Evolutionary conservation across 495 filamentous ascomycete species (phyloP).

Genomic region (Letharia lupina): DNA sequence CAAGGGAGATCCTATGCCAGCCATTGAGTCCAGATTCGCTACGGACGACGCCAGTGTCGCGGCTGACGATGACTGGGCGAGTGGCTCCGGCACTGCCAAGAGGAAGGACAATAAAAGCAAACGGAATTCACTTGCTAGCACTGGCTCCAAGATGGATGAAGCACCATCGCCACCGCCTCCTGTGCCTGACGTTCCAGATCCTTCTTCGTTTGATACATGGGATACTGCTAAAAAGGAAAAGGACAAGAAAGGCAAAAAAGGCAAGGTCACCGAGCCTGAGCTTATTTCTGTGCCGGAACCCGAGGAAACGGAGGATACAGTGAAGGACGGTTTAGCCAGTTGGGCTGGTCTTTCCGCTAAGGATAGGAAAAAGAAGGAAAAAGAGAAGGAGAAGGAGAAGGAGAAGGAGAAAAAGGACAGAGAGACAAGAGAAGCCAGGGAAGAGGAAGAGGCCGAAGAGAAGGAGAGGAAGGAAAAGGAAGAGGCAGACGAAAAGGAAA

Average conservation of each 20-base stretch:
- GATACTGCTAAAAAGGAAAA: slow-evolving; percentile 39
- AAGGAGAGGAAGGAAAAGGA: slow-evolving; percentile 22
- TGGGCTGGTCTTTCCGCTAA: slow-evolving; percentile 6
- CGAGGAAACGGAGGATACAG: slow-evolving; percentile 2
- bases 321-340: slow-evolving; percentile 10
- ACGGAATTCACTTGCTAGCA: slow-evolving; percentile 17
- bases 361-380: slow-evolving; percentile 18
- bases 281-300: neutral
- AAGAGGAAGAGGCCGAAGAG: slow-evolving; percentile 22
- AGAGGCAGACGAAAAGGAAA: slow-evolving; percentile 19
- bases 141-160: slow-evolving; percentile 18
- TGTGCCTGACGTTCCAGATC: slow-evolving; percentile 28
- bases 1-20: slow-evolving; percentile 30
- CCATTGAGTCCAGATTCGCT: slow-evolving; percentile 20
- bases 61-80: slow-evolving; percentile 32
- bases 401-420: slow-evolving; percentile 14
- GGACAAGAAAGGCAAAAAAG: slow-evolving; percentile 28
- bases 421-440: slow-evolving; percentile 17
- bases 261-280: slow-evolving; percentile 23
- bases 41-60: slow-evolving; percentile 15
- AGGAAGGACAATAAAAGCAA: slow-evolving; percentile 27
- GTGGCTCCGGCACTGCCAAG: slow-evolving; percentile 28
- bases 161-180: slow-evolving; percentile 23
- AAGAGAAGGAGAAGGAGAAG: slow-evolving; percentile 14
- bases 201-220: slow-evolving; percentile 30